Evolutionary conservation across 139 green algal genomes (phyloP), one percentile per base, ranked within the genome.

Genomic region (Coccomyxa sp.): DNA sequence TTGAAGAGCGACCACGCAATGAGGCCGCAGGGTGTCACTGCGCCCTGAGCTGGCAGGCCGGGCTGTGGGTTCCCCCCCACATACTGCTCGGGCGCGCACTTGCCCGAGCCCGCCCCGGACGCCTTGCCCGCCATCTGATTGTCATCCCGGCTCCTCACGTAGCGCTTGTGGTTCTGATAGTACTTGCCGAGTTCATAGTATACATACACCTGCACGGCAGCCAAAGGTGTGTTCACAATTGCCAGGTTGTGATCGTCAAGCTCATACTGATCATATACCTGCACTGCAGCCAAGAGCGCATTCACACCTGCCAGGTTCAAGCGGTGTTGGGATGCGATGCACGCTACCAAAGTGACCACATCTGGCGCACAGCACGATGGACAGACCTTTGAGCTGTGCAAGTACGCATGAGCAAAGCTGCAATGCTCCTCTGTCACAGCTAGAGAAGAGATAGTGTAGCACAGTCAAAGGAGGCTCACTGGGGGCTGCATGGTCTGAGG

Each of bases 1-100:
- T 99, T 99, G 91, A 99, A 99, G 76, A 91, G 88, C 50, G 84
- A 93, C 88, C 94, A 96, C 0, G 96, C 93, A 0, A 95, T 88
- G 35, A 99, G 89, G 34, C 96, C 96, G 83, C 96, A 99, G 7
- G 96, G 96, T 68, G 91, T 91, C 81, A 99, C 96, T 29, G 83
- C 38, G 36, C 75, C 79, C 8, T 82, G 70, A 29, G 84, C 44
- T 70, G 79, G 78, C 38, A 87, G 39, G 36, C 24, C 33, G 6
- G 68, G 55, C 55, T 89, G 78, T 31, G 74, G 75, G 31, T 73
- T 41, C 35, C 78, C 64, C 71, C 50, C 31, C 72, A 79, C 37
- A 76, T 88, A 90, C 22, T 73, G 40, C 68, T 91, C 73, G 24
- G 89, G 90, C 16, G 89, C 50, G 85, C 93, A 97, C 35, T 79